Base-by-base conservation (phyloP, 495 filamentous ascomycete genomes). In the Aspergillus avenaceus region DNA sequence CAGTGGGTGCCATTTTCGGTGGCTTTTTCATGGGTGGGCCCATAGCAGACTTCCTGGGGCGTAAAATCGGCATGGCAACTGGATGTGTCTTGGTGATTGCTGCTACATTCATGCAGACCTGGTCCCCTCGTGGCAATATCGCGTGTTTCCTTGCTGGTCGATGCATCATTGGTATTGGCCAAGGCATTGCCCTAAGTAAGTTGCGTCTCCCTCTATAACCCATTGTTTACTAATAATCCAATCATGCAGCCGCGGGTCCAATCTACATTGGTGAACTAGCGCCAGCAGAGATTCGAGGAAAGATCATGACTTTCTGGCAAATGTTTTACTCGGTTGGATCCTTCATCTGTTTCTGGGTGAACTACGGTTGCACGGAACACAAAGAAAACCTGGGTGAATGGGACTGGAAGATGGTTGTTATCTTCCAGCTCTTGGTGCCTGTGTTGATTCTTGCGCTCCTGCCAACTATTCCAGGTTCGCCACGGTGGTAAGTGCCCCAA, bases 241-340 rank as follows among this genome's bases (percentile, higher is more conserved):
- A 25, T 12, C 38, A 41, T 36, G 45, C 37, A 79, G 75, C 76
- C 12, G 60, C 79, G 32, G 80, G 80, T 9, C 80, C 80, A 0
- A 80, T 83, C 47, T 84, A 84, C 54, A 84, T 84, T 42, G 80
- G 80, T 41, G 80, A 84, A 48, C 60, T 84, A 16, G 74, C 80
- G 6, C 78, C 79, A 6, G 59, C 75, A 8, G 73, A 82, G 43
- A 83, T 83, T 50, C 77, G 81, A 40, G 81, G 81, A 47, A 75
- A 75, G 53, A 81, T 84, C 56, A 82, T 84, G 81, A 76, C 77
- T n/a, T 81, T 83, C 54, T 84, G 80, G 81, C 80, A 84, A 63
- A 79, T 82, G 66, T 84, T 83, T 63, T 84, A 83, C 67, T 77
- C 72, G 22, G 81, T 84, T 24, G 80, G 80, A 21, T 77, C 76